phyloP scores from a whole-genome alignment of 257 asterid genomes.

The Salvia rosmarinus region DNA sequence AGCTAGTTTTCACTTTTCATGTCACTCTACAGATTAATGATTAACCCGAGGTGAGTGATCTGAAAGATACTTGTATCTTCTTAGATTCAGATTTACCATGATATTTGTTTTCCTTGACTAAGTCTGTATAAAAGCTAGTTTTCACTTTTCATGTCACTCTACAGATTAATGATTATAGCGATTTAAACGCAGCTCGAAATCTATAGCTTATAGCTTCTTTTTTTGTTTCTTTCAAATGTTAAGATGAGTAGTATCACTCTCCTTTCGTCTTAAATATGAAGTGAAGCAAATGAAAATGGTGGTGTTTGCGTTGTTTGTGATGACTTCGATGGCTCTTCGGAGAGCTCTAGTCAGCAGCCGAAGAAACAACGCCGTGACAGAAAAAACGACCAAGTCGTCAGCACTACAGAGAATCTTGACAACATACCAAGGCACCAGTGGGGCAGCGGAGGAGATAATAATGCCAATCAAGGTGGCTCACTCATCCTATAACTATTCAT shows the following conservation, averaged over 20 bases:
- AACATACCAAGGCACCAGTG: slow-evolving; percentile 62
- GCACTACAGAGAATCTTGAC: slow-evolving; percentile 56
- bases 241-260: background rate
- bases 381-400: background rate
- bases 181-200: no score
- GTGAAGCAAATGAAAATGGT: slow-evolving; percentile 33
- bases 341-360: slow-evolving; percentile 12
- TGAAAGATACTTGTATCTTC: background rate
- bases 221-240: no score
- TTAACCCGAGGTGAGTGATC: slow-evolving; percentile 29
- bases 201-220: no score
- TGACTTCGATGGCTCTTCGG: slow-evolving; percentile 35
- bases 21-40: no score
- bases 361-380: background rate
- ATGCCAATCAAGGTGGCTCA: slow-evolving; percentile 38
- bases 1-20: no score
- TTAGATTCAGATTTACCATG: background rate
- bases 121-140: no score
- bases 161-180: background rate
- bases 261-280: background rate
- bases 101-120: background rate
- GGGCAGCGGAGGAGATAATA: slow-evolving; percentile 46
- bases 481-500: no score
- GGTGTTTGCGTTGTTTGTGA: slow-evolving; percentile 35
- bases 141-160: no score